Evolutionary conservation across 2,329 filamentous ascomycete genomes (phyloP), one percentile per base, ranked within the genome.

Genomic region (Paraphoma chrysanthemicola): DNA sequence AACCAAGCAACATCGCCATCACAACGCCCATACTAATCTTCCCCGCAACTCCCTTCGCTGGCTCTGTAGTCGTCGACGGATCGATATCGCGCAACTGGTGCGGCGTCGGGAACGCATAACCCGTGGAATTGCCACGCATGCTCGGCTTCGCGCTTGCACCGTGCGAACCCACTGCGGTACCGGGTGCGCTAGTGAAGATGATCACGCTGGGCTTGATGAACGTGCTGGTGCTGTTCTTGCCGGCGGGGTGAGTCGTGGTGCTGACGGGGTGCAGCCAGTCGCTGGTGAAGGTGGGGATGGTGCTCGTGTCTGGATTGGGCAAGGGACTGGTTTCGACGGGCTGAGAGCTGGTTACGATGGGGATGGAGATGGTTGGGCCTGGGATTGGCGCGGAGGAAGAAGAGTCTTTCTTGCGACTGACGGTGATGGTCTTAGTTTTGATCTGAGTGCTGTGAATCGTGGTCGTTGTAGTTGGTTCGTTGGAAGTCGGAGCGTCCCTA

Each of bases 361-460:
- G 33, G 33, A 36, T 10, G 14, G 33, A 10, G 33, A 6, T 10
- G 3, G 9, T 36, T 10, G 33, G 33, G 14, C 33, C 33, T 36
- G 33, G 33, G 7, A 6, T 36, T 10, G 33, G 33, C 10, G 9
- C 33, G 9, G 33, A 36, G 14, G 33, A 36, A 36, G 33, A 36
- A 36, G 33, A 36, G 33, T 36, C 31, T 43, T 48, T 41, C 43
- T 38, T 58, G 31, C 23, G 31, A n/a, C 38, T 51, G 7, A 60
- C 18, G 1, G 56, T 63, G 31, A 63, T 41, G 7, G 57, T 63
- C 48, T 31, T 61, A 50, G 51, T 51, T 49, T 51, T n/a, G 14
- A 57, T 59, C 39, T 44, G 41, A 1, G 66, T 69, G 28, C 59
- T 59, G 53, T 54, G 57, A 17, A 67, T 42, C 5, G 61, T 67